These are phyloP conservation scores for Alloascoidea africana DNA, from an alignment of 805 yeast species.

Conservation along the genomic window DNA sequence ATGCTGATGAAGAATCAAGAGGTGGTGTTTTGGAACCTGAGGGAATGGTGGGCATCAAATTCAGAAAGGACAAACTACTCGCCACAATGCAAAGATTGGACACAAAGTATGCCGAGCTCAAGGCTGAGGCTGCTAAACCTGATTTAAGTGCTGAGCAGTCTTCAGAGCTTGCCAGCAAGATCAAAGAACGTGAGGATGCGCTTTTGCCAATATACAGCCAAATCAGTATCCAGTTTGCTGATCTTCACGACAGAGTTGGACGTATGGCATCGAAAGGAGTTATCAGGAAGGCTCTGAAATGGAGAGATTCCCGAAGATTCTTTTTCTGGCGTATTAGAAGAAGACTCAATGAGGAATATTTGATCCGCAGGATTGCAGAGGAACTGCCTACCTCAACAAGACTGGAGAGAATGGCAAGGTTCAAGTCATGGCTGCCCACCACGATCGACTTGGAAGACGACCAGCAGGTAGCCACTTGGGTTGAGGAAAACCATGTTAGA, in stretches of 20 bases:
- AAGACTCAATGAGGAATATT: constrained; percentile 84
- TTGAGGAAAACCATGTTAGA: constrained; percentile 58
- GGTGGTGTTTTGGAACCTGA: constrained; percentile 98
- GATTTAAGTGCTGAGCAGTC: constrained; percentile 49
- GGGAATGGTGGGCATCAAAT: constrained; percentile 98
- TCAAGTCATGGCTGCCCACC: constrained; percentile 75
- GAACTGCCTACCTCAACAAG: constrained; percentile 45
- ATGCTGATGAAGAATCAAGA: constrained; percentile 89
- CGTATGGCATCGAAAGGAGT: constrained; percentile 95
- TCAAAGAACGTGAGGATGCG: constrained; percentile 64
- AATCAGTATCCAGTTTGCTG: constrained; percentile 92
- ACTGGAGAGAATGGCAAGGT: constrained; percentile 73
- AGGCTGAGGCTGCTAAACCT: constrained; percentile 34
- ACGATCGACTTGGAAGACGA: constrained; percentile 59
- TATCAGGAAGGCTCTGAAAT: constrained; percentile 70
- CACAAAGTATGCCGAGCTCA: constrained; percentile 52
- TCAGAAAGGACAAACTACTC: constrained; percentile 82
- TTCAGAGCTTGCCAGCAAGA: constrained; percentile 43
- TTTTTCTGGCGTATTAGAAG: constrained; percentile 99
- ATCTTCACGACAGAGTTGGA: constrained; percentile 92
- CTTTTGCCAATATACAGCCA: constrained; percentile 84
- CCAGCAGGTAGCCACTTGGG: constrained; percentile 67
- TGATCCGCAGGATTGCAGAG: constrained; percentile 57
- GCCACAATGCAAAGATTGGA: constrained; percentile 91
- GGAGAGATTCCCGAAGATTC: constrained; percentile 83